Evolutionary conservation across 2,329 filamentous ascomycete species (phyloP).

Genomic region (Orbilia quercus): DNA sequence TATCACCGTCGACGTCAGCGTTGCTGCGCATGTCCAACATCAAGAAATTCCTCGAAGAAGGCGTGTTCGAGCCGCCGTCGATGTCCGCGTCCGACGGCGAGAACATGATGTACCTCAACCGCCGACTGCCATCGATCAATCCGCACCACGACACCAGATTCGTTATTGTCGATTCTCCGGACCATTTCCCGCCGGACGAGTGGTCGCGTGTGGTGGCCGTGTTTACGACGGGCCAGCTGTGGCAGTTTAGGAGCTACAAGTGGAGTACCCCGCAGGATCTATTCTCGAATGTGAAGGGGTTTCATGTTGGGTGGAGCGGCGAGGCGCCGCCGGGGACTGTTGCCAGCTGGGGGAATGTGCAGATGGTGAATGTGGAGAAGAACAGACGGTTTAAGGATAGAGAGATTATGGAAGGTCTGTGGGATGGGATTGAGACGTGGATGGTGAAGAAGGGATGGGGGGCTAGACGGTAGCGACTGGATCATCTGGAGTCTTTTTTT

Average conservation of each 20-base stretch:
- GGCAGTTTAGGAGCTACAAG: constrained; percentile 99
- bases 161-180: constrained; percentile 91
- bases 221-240: constrained; percentile 95
- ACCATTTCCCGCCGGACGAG: constrained; percentile 97
- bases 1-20: constrained; percentile 94
- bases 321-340: constrained; percentile 82
- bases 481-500: constrained; percentile 9
- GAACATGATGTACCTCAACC: constrained; percentile 84
- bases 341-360: constrained; percentile 84
- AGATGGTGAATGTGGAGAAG: constrained; percentile 83
- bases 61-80: constrained; percentile 78
- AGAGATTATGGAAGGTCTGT: constrained; percentile 91
- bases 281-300: constrained; percentile 85
- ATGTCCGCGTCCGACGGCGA: constrained; percentile 71
- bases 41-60: constrained; percentile 89
- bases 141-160: constrained; percentile 82
- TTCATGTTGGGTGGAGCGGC: constrained; percentile 91
- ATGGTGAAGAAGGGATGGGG: constrained; percentile 87
- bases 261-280: constrained; percentile 90
- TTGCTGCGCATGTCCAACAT: constrained; percentile 95
- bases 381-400: constrained; percentile 88
- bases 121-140: constrained; percentile 77
- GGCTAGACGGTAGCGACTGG: constrained; percentile 28
- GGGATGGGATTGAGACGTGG: constrained; percentile 85
- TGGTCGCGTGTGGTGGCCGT: constrained; percentile 95